Percentiles rank a stretch among this genome's conserved stretches.
These are phyloP conservation scores for Auriscalpium vulgare DNA, from an alignment of 768 basidiomycete genomes.

Conservation along the genomic window DNA sequence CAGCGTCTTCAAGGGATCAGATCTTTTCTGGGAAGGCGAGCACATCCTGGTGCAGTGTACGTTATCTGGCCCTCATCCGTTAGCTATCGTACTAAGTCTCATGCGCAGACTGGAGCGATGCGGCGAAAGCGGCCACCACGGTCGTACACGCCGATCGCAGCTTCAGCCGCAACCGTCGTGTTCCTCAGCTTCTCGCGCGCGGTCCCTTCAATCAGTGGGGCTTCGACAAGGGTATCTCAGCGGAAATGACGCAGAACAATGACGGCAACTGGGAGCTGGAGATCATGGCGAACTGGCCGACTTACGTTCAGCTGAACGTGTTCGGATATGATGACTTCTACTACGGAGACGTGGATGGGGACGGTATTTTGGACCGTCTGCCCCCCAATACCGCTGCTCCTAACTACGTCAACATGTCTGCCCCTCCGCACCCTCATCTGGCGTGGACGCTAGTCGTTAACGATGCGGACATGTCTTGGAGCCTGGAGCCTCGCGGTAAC, in stretches of 20 bases:
- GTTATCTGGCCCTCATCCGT: constrained; percentile 20
- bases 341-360: constrained; percentile 85
- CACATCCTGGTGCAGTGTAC: constrained; percentile 87
- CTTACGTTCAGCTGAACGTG: constrained; percentile 84
- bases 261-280: constrained; percentile 78
- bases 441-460: constrained; percentile 82
- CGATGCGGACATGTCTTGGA: constrained; percentile 71
- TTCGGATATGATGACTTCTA: constrained; percentile 89
- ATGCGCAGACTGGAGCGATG: constrained; percentile 65
- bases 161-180: constrained; percentile 57
- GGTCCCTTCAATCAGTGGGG: constrained; percentile 93
- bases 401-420: constrained; percentile 88
- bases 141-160: constrained; percentile 74
- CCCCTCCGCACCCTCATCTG: constrained; percentile 80
- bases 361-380: constrained; percentile 83
- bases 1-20: constrained; percentile 37
- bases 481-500: constrained; percentile 73
- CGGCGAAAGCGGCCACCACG: constrained; percentile 50
- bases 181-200: constrained; percentile 81
- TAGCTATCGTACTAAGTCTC: not conserved
- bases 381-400: constrained; percentile 82
- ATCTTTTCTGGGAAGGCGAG: constrained; percentile 69
- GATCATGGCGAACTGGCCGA: constrained; percentile 88
- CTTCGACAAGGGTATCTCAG: constrained; percentile 72
- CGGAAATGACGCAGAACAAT: constrained; percentile 55